phyloP scores from a whole-genome alignment of 2,329 filamentous ascomycete species.

The Chalaropsis ovoidea region DNA sequence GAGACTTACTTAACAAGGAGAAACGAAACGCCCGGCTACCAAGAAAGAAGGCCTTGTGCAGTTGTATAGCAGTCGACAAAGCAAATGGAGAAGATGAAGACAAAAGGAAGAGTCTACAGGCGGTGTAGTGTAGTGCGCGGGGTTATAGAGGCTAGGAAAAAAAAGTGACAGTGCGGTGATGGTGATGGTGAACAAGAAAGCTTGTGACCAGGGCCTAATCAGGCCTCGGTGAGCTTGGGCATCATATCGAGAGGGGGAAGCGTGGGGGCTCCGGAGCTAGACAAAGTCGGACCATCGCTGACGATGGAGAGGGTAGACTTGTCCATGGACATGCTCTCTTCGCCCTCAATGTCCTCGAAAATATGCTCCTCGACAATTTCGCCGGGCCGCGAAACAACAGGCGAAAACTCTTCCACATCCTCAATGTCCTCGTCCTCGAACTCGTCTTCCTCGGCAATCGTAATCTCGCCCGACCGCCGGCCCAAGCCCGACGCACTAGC shows the following conservation, averaged over 20 bases:
- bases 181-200: not conserved
- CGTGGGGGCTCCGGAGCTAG: conserved; percentile 16
- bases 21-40: not conserved
- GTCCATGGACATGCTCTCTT: conserved; percentile 20
- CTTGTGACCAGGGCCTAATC: not conserved
- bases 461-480: conserved; percentile 61
- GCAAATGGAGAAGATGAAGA: conserved; percentile 2
- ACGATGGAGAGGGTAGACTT: conserved; percentile 15
- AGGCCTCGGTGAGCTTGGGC: conserved; percentile 20
- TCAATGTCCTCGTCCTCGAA: conserved; percentile 41
- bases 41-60: too few relatives aligned
- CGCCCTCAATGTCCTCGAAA: conserved; percentile 27
- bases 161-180: not conserved
- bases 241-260: conserved; percentile 20
- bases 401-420: conserved; percentile 33
- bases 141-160: not conserved
- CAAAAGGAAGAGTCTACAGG: conserved; percentile 6
- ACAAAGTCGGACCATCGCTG: conserved; percentile 14
- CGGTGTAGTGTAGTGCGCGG: not conserved
- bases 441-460: conserved; percentile 58
- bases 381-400: conserved; percentile 17
- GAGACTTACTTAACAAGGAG: not conserved
- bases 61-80: not conserved
- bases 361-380: conserved; percentile 25
- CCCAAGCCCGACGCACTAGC: conserved; percentile 55